Evolutionary conservation across 2,329 filamentous ascomycete genomes (phyloP).

Genomic region (Phialophora verrucosa): DNA sequence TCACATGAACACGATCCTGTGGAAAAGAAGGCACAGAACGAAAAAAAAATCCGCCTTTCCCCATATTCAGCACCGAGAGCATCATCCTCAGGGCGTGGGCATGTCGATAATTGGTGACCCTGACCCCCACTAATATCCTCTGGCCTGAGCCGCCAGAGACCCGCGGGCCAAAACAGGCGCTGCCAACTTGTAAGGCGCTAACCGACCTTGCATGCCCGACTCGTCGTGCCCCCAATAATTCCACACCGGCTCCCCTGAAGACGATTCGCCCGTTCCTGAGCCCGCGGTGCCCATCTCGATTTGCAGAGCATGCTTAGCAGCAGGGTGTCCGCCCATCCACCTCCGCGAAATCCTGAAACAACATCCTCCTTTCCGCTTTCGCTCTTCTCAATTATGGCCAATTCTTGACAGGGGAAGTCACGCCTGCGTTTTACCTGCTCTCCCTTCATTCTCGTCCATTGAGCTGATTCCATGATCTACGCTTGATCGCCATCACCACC

Average conservation of each 20-base stretch:
- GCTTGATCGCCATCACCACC: conserved; percentile 17
- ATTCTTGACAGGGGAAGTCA: conserved; percentile 21
- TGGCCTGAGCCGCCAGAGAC: background rate
- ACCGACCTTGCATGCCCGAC: conserved; percentile 6
- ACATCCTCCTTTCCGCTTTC: conserved; percentile 22
- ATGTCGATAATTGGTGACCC: conserved; percentile 17
- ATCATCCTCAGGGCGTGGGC: conserved; percentile 1
- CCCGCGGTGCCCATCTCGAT: conserved; percentile 5
- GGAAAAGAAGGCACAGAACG: background rate
- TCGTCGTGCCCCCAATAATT: conserved; percentile 2
- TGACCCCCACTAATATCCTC: background rate
- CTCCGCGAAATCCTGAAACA: conserved; percentile 16
- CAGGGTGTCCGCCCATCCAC: conserved; percentile 7
- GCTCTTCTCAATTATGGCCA: conserved; percentile 22
- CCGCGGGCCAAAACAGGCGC: conserved; percentile 13
- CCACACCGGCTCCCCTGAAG: background rate
- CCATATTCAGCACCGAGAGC: conserved; percentile 8
- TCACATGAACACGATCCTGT: background rate
- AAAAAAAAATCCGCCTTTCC: conserved; percentile 1
- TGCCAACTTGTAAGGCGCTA: conserved; percentile 7
- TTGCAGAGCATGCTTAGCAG: conserved; percentile 3
- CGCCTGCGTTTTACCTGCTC: conserved; percentile 18
- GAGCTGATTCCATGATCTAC: conserved; percentile 6
- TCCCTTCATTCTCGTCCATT: conserved; percentile 16
- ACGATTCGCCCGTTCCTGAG: conserved; percentile 18